phyloP scores from a whole-genome alignment of 2,329 filamentous ascomycete genomes.

The Thielaviopsis musarum region DNA sequence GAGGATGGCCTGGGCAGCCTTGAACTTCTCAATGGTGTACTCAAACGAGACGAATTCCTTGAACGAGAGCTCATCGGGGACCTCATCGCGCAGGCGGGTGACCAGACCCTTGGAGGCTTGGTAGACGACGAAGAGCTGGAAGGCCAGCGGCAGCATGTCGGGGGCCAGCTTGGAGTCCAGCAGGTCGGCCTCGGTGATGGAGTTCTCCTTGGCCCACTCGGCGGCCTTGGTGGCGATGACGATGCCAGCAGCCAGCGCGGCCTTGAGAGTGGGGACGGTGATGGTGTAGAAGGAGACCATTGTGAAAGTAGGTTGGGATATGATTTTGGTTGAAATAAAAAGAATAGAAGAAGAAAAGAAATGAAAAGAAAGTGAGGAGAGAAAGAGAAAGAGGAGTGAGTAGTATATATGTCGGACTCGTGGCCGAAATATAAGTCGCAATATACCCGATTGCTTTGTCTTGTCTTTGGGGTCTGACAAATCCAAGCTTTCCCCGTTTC shows the following conservation, averaged over 20 bases:
- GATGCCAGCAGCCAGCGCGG: not conserved
- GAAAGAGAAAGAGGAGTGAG: not conserved
- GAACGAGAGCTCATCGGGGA: not conserved
- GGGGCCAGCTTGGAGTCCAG: conserved; percentile 16
- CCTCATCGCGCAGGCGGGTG: conserved; percentile 2
- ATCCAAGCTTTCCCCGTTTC: too few species aligned
- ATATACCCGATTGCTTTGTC: too few species aligned
- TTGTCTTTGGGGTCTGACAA: too few species aligned
- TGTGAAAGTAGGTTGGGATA: not conserved
- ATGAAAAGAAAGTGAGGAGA: not conserved
- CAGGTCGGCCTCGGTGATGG: not conserved
- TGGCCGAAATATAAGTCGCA: too few species aligned
- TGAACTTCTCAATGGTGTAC: not conserved
- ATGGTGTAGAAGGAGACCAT: conserved; percentile 8
- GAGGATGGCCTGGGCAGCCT: not conserved
- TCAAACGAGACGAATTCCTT: not conserved
- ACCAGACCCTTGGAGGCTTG: not conserved
- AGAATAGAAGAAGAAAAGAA: not conserved
- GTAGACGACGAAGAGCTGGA: conserved; percentile 16
- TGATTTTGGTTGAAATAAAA: not conserved
- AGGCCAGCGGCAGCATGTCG: conserved; percentile 22
- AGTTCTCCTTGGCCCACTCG: not conserved
- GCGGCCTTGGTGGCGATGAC: conserved; percentile 5
- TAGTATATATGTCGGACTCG: not conserved
- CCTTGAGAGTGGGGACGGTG: conserved; percentile 2